Conservation (phyloP, 306 rosid species). For the Lathyrus tuberosus region DNA sequence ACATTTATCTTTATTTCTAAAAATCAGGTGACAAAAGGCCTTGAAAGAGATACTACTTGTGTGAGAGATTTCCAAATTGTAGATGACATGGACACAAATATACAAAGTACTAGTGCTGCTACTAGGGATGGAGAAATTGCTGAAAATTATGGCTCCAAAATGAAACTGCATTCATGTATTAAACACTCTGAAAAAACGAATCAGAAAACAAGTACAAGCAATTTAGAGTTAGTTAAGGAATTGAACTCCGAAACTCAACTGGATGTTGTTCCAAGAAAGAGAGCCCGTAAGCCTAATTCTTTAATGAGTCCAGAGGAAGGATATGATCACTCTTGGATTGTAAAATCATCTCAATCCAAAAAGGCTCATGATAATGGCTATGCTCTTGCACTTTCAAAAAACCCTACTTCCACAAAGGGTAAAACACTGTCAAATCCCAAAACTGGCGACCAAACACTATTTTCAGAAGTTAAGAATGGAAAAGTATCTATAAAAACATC, state of each 20-base stretch:
- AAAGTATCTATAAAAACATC: conserved; percentile 29
- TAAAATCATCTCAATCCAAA: conserved; percentile 35
- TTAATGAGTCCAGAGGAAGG: conserved; percentile 76
- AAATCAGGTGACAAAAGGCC: conserved; percentile 52
- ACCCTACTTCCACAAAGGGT: conserved; percentile 34
- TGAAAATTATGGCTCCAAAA: conserved; percentile 36
- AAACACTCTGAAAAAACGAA: conserved; percentile 41
- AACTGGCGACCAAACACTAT: conserved; percentile 16
- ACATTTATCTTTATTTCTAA: conserved; percentile 32
- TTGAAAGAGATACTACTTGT: conserved; percentile 32
- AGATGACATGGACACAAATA: conserved; percentile 33
- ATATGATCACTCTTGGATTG: conserved; percentile 57
- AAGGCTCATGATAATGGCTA: conserved; percentile 37
- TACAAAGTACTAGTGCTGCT: conserved; percentile 35
- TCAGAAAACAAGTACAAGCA: conserved; percentile 34
- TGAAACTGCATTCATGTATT: conserved; percentile 34
- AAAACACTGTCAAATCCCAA: conserved; percentile 26
- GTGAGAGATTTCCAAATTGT: conserved; percentile 26
- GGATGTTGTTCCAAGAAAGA: conserved; percentile 53
- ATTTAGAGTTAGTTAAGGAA: conserved; percentile 32
- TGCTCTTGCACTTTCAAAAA: conserved; percentile 18
- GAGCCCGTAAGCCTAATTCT: conserved; percentile 76
- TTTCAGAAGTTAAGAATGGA: conserved; percentile 11
- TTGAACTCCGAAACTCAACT: conserved; percentile 44
- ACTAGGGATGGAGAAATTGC: conserved; percentile 29